Base-by-base conservation (phyloP, 2,329 filamentous ascomycete species). In the Cercospora zeae-maydis region DNA sequence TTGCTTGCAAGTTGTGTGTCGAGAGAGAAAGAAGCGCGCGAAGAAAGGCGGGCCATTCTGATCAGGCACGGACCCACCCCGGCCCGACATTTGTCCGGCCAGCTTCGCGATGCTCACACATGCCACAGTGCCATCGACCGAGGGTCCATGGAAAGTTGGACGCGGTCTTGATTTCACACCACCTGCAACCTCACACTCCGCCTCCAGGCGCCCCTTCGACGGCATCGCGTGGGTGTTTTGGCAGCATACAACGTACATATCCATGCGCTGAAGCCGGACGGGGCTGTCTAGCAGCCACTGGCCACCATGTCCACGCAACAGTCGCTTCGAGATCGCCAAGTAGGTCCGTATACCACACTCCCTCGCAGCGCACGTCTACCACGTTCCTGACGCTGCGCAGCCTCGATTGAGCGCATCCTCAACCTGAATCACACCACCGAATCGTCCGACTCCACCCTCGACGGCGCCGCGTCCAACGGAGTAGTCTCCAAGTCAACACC, bases 401-500 rank as follows among this genome's bases (percentile, higher is more conserved):
- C 89, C 55, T 93, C 93, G 16, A 92, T 99, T 73, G 92, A 96
- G 81, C 93, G 92, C 78, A 92, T 99, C 73, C 86, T 99, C 69
- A 98, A 97, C 76, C 82, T 99, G 69, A 99, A 99, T 78, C 88
- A 95, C 73, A 83, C 86, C 37, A 76, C 79, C 65, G 84, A 79
- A 74, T 77, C 83, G 63, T 72, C 83, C 63, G 83, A 84, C 69
- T 82, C 85, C 61, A 80, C 84, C 55, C 84, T 90, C 63, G 89
- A 92, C 62, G 76, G 83, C 39, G 80, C 84, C 51, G 81, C 84
- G 61, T 73, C 77, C 33, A 88, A 88, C 72, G 88, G 87, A 56
- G 78, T 88, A 9, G 80, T 88, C 60, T 83, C 88, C 59, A 85
- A 89, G 21, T 84, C 88, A 37, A 88, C 88, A n/a, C 89, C 91